These are phyloP conservation scores for Reticulascus tulasneorum DNA, from an alignment of 2,329 filamentous ascomycete genomes.

Conservation along the genomic window DNA sequence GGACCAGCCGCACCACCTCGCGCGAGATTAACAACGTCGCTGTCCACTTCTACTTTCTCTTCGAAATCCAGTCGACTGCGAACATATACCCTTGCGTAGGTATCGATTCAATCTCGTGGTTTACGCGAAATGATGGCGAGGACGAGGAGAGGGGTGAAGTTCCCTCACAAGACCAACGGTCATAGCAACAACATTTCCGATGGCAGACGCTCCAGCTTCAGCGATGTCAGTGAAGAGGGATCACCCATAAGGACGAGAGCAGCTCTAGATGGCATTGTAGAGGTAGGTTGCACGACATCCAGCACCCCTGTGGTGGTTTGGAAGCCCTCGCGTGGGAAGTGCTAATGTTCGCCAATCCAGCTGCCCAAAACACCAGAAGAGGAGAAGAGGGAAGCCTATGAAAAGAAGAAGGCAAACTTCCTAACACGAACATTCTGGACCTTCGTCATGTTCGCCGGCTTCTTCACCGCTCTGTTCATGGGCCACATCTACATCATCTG, in stretches of 20 bases:
- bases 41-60: not conserved
- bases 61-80: not conserved
- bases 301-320: too few relatives aligned
- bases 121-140: conserved; percentile 28
- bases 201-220: conserved; percentile 65
- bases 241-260: conserved; percentile 27
- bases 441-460: conserved; percentile 91
- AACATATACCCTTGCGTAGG: too few relatives aligned
- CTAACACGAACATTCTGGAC: conserved; percentile 97
- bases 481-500: conserved; percentile 97
- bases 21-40: not conserved
- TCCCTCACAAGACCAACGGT: conserved; percentile 49
- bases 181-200: conserved; percentile 40
- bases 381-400: conserved; percentile 64
- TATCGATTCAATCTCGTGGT: too few relatives aligned
- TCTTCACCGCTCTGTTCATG: conserved; percentile 89
- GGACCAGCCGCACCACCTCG: conserved; percentile 7
- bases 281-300: conserved; percentile 22
- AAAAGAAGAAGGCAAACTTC: conserved; percentile 99
- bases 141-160: conserved; percentile 49
- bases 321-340: too few relatives aligned
- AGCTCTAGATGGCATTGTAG: conserved; percentile 32
- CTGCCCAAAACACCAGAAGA: conserved; percentile 35
- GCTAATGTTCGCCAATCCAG: too few relatives aligned
- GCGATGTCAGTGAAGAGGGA: conserved; percentile 61